Conservation (phyloP, 2,329 filamentous ascomycete species). For the Monilinia aucupariae region DNA sequence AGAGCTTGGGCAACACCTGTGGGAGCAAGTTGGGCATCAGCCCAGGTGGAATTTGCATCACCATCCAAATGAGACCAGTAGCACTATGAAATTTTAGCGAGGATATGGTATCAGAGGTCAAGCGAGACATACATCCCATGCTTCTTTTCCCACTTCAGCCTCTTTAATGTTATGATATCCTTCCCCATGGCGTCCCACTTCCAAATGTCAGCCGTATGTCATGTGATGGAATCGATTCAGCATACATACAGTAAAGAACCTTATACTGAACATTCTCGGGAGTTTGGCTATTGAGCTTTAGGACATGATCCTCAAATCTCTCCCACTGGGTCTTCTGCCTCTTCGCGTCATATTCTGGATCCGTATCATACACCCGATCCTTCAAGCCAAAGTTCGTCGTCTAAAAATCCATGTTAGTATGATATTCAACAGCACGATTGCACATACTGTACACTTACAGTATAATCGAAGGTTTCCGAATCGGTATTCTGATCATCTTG, state of each 20-base stretch:
- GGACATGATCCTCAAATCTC: conserved; percentile 55
- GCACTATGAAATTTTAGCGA: conserved; percentile 39
- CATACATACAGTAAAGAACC: conserved; percentile 48
- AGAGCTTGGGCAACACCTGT: conserved; percentile 52
- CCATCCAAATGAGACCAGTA: conserved; percentile 63
- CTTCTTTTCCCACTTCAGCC: conserved; percentile 59
- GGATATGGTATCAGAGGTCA: background rate
- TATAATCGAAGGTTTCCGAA: conserved; percentile 55
- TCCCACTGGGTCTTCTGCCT: conserved; percentile 54
- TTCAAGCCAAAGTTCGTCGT: conserved; percentile 62
- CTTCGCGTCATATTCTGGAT: conserved; percentile 40
- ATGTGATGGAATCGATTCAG: conserved; percentile 1
- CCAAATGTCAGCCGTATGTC: conserved; percentile 17
- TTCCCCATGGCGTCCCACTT: conserved; percentile 62
- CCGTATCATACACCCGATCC: conserved; percentile 52
- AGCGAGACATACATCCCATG: conserved; percentile 55
- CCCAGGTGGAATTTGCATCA: conserved; percentile 57
- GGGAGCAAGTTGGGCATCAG: conserved; percentile 57
- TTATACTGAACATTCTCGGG: conserved; percentile 52
- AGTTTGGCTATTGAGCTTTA: conserved; percentile 46
- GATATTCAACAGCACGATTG: conserved; percentile 41
- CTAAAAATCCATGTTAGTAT: conserved; percentile 36
- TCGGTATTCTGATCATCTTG: conserved; percentile 57
- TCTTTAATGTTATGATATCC: conserved; percentile 61
- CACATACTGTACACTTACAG: conserved; percentile 57